These are phyloP conservation scores for Cryphonectria japonica DNA, from an alignment of 2,329 filamentous ascomycete species.

Conservation along the genomic window DNA sequence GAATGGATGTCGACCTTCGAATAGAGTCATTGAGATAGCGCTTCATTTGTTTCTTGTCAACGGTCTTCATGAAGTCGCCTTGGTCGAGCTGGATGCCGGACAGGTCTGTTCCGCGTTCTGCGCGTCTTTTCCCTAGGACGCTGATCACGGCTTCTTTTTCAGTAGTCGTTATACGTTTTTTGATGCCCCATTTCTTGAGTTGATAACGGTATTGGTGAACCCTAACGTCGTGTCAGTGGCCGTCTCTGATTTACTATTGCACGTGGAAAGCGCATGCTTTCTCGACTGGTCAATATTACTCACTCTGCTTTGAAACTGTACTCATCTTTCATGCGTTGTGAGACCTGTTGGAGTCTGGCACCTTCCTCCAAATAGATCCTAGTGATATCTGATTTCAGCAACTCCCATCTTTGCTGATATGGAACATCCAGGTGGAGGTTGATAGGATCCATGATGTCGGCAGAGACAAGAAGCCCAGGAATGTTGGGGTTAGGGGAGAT, in stretches of 20 bases:
- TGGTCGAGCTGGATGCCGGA: conserved; percentile 27
- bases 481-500: not conserved
- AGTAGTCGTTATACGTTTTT: conserved; percentile 30
- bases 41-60: conserved; percentile 34
- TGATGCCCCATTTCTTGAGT: conserved; percentile 15
- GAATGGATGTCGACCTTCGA: conserved; percentile 8
- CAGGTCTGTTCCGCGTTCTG: not conserved
- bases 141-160: conserved; percentile 31
- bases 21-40: conserved; percentile 30
- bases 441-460: not conserved
- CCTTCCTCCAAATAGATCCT: conserved; percentile 24
- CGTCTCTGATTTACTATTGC: not conserved
- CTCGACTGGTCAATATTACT: not conserved
- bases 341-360: not conserved
- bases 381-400: conserved; percentile 31
- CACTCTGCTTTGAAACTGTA: conserved; percentile 13
- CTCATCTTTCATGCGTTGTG: not conserved
- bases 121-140: conserved; percentile 4
- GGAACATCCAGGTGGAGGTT: conserved; percentile 20
- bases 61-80: conserved; percentile 25
- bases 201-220: conserved; percentile 30
- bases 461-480: not conserved
- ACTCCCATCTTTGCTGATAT: conserved; percentile 33
- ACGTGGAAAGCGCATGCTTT: not conserved
- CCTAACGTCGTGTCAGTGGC: conserved; percentile 23